Evolutionary conservation across 2,329 filamentous ascomycete species (phyloP), one percentile per base, ranked within the genome.

Genomic region (Aspergillus latus): DNA sequence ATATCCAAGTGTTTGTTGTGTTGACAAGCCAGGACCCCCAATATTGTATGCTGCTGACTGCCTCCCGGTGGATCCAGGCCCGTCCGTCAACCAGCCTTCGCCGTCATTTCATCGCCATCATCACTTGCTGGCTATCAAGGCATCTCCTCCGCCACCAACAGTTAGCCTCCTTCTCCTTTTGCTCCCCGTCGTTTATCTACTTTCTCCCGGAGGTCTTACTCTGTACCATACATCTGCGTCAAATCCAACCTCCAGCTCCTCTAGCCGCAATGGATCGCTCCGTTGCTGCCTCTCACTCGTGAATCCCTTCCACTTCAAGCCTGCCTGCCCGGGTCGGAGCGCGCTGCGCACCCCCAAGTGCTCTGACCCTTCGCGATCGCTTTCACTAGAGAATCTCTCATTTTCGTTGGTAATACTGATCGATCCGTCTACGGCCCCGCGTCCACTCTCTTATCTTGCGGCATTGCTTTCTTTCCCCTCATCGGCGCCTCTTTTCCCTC

Each of bases 291-390:
- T 52, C 32, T 53, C 49, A 13, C 39, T 52, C 32, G 55, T 57
- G 55, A 57, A 53, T 53, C 30, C 36, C 21, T 32, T 57, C 50
- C 40, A 44, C 21, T 49, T 46, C 45, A 49, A 48, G 45, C 42
- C 49, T 57, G 28, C 26, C 48, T 52, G 48, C 40, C 40, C 40
- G 42, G 56, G 49, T 50, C 48, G 54, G 54, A 34, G 55, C 52
- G 49, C 54, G 43, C 43, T 48, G 29, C 34, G 49, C 54, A 48
- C 49, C 50, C 49, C 54, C 44, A 47, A 46, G 51, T 58, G 47
- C 56, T 58, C 51, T 55, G 56, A 51, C 52, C 51, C 56, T 50
- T 46, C 36, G 45, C 55, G 49, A 57, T 52, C 44, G 34, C 55
- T 51, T 56, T 16, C 52, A 48, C 40, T 49, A 46, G 52, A 53